These are phyloP conservation scores for Fusarium illudens DNA, from an alignment of 2,329 filamentous ascomycete genomes.

Conservation along the genomic window DNA sequence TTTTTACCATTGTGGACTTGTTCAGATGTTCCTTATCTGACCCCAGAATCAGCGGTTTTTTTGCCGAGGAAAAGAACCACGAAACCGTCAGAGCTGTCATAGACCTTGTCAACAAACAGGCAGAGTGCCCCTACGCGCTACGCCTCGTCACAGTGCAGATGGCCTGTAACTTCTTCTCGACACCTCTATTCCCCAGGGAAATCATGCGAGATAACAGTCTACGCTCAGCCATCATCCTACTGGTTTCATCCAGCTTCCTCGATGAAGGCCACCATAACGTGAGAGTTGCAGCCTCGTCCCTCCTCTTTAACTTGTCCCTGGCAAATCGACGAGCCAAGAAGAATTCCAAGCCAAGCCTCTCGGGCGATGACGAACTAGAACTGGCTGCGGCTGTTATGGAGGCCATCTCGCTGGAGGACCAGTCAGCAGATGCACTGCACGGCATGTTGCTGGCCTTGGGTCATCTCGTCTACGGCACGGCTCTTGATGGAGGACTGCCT, in stretches of 20 bases:
- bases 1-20: constrained; percentile 88
- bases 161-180: constrained; percentile 84
- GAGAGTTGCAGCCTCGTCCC: constrained; percentile 80
- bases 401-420: constrained; percentile 67
- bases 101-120: constrained; percentile 63
- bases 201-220: constrained; percentile 63
- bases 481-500: constrained; percentile 75
- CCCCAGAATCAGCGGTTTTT: constrained; percentile 79
- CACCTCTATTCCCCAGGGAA: constrained; percentile 72
- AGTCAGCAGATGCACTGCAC: constrained; percentile 75
- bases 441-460: constrained; percentile 81
- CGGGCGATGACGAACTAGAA: constrained; percentile 79
- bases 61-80: constrained; percentile 77
- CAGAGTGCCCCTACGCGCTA: constrained; percentile 77
- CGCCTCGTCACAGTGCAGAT: constrained; percentile 86
- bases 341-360: constrained; percentile 65
- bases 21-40: constrained; percentile 81
- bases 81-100: constrained; percentile 70
- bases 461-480: constrained; percentile 75
- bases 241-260: constrained; percentile 81
- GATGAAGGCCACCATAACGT: constrained; percentile 78
- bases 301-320: constrained; percentile 83
- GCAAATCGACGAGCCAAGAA: constrained; percentile 73
- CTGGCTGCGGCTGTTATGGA: constrained; percentile 83
- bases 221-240: constrained; percentile 67